A percentile compares a stretch with the other conserved stretches of the same genome.
Evolutionary conservation across 495 filamentous ascomycete genomes (phyloP).

Genomic region (Halenospora varia): DNA sequence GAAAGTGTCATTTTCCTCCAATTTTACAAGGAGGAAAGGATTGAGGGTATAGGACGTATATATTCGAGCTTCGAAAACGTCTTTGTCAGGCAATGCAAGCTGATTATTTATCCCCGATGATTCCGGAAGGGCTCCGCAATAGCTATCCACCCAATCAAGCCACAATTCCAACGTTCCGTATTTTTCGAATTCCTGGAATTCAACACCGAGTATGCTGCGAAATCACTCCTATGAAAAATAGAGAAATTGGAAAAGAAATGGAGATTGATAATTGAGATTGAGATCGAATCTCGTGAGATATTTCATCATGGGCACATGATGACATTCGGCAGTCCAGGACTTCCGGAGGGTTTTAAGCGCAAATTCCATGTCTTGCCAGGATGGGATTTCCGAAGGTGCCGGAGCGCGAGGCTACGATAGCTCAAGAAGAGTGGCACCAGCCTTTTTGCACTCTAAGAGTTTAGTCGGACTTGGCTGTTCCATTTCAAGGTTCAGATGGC

Average conservation of each 20-base stretch:
- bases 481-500: background rate
- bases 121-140: background rate
- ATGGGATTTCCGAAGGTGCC: background rate
- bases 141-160: background rate
- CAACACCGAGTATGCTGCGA: background rate
- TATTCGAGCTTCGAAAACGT: background rate
- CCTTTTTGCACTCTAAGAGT: background rate
- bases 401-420: background rate
- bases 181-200: background rate
- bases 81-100: background rate
- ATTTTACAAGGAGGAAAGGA: no score
- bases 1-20: background rate
- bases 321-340: background rate
- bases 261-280: background rate
- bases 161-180: background rate
- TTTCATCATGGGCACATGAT: background rate
- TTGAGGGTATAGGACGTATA: background rate
- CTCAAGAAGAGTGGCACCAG: background rate
- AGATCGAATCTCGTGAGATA: background rate
- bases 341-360: background rate
- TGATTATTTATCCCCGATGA: background rate
- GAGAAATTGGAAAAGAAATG: no score
- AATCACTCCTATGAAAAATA: no score
- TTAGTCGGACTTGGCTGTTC: background rate
- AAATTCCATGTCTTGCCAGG: background rate